These are phyloP conservation scores for Phytomonas sp. DNA, from an alignment of 208 protist genomes.

Conservation along the genomic window DNA sequence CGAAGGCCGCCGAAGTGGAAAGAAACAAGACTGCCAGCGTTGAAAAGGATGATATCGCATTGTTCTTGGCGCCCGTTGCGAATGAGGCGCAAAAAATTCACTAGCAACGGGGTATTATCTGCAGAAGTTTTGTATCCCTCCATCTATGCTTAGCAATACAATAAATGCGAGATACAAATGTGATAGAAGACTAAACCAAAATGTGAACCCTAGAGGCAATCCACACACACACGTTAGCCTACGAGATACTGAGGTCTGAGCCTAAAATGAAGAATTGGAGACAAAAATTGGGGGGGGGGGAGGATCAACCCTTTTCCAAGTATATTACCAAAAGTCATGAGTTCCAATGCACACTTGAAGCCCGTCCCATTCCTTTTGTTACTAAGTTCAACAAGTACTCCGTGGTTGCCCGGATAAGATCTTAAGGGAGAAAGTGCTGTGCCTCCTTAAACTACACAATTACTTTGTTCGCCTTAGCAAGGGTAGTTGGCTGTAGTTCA, in stretches of 20 bases:
- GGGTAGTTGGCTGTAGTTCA: no score
- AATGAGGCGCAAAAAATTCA: conserved; percentile 40
- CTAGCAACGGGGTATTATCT: conserved; percentile 28
- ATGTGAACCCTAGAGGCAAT: not conserved
- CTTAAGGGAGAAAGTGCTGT: no score
- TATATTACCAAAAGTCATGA: not conserved
- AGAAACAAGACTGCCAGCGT: conserved; percentile 16
- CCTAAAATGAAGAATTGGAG: not conserved
- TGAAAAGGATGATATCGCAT: conserved; percentile 13
- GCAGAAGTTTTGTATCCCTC: conserved; percentile 18
- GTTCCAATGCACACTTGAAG: not conserved
- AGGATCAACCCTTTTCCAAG: not conserved
- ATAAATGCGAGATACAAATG: not conserved
- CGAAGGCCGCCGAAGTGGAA: conserved; percentile 36
- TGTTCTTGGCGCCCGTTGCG: conserved; percentile 28
- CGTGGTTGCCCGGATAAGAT: no score
- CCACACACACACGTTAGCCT: not conserved
- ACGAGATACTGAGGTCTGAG: not conserved
- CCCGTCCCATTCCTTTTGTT: not conserved
- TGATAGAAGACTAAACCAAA: not conserved
- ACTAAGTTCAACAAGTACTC: not conserved
- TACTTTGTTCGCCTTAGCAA: no score
- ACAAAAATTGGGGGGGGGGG: not conserved
- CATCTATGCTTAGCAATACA: conserved; percentile 6
- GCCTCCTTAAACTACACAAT: no score